Evolutionary conservation across 495 filamentous ascomycete species (phyloP), one percentile per base, ranked within the genome.

Genomic region (Talaromyces thailandensis): DNA sequence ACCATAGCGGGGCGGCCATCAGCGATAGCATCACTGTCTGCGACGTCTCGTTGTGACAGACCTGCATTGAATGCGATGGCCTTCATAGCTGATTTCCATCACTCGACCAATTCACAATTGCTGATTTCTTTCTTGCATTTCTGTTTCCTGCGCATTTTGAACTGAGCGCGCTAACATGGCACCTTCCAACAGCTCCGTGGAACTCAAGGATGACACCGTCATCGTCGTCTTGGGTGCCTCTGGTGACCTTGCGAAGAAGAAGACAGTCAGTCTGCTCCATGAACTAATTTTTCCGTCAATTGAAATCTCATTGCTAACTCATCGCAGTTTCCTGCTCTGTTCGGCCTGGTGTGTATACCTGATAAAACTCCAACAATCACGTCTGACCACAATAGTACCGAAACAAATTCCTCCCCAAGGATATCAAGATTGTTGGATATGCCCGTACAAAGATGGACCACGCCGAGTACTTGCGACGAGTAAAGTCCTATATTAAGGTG

Each of bases 391-490:
- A 57, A 61, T 73, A 97, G 93, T 93, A 92, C 78, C 91, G 94
- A 69, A 98, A 98, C 80, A 91, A 96, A 73, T 98, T 98, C 82
- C 89, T 98, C 21, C 94, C 94, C 65, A 96, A 96, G 79, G 91
- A 94, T 74, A 93, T 96, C 77, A 90, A 87, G 73, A 96, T 99
- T 72, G 86, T 99, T 69, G 95, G 95, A 81, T 99, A 99, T 90
- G 95, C 95, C 65, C 87, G 95, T 71, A 99, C 95, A 66, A 96
- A 96, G 81, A 99, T 99, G 95, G 93, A 98, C 79, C 91, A 91
- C 70, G 88, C 90, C 65, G 95, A 98, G 75, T 98, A 90, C 78
- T 81, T 96, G 68, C 89, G 86, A 76, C 86, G 95, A 61, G 91
- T 98, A 78, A 92, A 89, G 78, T 96, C 92, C 62, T 94, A 96